phyloP scores from a whole-genome alignment of 2,329 filamentous ascomycete species.

The Onygena corvina region DNA sequence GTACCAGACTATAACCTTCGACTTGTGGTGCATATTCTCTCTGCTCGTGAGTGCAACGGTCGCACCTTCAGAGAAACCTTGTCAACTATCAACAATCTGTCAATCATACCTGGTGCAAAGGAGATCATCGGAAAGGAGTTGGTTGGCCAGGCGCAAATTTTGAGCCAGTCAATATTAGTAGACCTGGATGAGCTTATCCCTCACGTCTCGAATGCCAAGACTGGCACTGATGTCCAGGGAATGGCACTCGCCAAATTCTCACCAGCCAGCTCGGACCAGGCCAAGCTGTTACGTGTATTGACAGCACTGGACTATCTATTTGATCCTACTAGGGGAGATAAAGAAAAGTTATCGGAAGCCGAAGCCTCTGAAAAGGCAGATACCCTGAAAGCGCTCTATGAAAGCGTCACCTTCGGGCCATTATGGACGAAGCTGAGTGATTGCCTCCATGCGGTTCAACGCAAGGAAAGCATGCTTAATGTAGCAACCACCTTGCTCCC shows the following conservation, averaged over 20 bases:
- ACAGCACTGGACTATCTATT: slow-evolving; percentile 94
- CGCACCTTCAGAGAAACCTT: slow-evolving; percentile 98
- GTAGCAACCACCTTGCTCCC: slow-evolving; percentile 92
- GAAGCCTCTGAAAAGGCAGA: slow-evolving; percentile 62
- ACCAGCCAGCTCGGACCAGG: slow-evolving; percentile 87
- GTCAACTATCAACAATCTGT: slow-evolving; percentile 97
- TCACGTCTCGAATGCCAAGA: slow-evolving; percentile 75
- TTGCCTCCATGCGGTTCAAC: slow-evolving; percentile 74
- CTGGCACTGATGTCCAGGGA: slow-evolving; percentile 88
- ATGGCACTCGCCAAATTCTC: slow-evolving; percentile 92
- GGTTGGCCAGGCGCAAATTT: slow-evolving; percentile 68
- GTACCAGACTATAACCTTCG: slow-evolving; percentile 82
- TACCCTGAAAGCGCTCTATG: slow-evolving; percentile 75
- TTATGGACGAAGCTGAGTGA: slow-evolving; percentile 89
- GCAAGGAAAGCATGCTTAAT: slow-evolving; percentile 90
- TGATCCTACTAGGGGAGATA: slow-evolving; percentile 57
- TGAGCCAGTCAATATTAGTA: slow-evolving; percentile 72
- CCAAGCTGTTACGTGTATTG: slow-evolving; percentile 81
- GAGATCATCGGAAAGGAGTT: slow-evolving; percentile 86
- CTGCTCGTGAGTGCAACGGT: slow-evolving; percentile 88
- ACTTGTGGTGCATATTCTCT: slow-evolving; percentile 91
- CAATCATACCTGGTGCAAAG: slow-evolving; percentile 80
- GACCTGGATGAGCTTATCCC: slow-evolving; percentile 76
- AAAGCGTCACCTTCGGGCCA: slow-evolving; percentile 76
- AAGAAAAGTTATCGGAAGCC: slow-evolving; percentile 41